phyloP scores from a whole-genome alignment of 2,329 filamentous ascomycete genomes.

The Magnaporthiopsis incrustans region DNA sequence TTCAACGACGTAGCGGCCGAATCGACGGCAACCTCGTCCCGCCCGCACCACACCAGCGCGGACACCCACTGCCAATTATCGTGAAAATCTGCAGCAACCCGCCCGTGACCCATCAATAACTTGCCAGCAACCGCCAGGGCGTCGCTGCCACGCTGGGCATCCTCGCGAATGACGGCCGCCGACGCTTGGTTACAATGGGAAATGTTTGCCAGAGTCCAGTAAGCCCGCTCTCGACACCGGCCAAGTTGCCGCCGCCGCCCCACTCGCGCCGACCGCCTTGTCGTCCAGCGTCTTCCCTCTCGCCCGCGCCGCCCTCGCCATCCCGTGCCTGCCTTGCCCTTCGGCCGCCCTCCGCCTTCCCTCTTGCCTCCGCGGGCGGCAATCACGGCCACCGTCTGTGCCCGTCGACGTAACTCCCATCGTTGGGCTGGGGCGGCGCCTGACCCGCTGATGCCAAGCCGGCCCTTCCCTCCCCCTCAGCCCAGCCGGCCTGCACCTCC shows the following conservation, averaged over 20 bases:
- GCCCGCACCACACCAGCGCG: too few relatives aligned
- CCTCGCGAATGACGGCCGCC: constrained; percentile 27
- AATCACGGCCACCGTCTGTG: too few relatives aligned
- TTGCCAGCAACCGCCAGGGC: neutral
- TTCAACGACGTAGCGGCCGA: too few relatives aligned
- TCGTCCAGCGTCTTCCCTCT: too few relatives aligned
- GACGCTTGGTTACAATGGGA: constrained; percentile 39
- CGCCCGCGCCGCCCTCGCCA: too few relatives aligned
- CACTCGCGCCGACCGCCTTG: too few relatives aligned
- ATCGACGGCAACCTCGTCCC: too few relatives aligned
- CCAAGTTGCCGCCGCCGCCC: too few relatives aligned
- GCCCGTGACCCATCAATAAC: neutral
- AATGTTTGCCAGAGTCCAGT: constrained; percentile 35
- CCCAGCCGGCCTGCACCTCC: constrained; percentile 1
- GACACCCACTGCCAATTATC: neutral
- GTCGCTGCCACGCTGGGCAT: constrained; percentile 3
- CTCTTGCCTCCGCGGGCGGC: too few relatives aligned
- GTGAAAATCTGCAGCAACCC: neutral
- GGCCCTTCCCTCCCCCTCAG: constrained; percentile 10
- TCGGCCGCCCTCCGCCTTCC: too few relatives aligned
- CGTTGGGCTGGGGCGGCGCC: neutral
- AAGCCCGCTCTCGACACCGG: constrained; percentile 15
- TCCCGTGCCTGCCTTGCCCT: too few relatives aligned
- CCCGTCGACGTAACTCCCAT: too few relatives aligned
- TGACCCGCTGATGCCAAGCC: constrained; percentile 6